Evolutionary conservation across 495 filamentous ascomycete genomes (phyloP).

Genomic region (Evansstolkia leycettana): DNA sequence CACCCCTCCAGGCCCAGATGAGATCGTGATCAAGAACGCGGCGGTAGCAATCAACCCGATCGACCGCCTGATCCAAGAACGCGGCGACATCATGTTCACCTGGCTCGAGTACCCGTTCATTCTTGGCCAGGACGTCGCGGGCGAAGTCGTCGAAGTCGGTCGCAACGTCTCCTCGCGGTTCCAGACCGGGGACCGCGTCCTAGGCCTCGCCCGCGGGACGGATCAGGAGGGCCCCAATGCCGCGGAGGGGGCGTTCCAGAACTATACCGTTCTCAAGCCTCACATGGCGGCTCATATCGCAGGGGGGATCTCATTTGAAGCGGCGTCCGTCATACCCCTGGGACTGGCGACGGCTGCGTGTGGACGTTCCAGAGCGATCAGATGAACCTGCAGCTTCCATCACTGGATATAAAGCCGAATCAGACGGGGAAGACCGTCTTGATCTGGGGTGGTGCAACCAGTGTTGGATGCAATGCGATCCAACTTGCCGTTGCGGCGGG

Average conservation of each 20-base stretch:
- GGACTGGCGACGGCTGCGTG: conserved; percentile 36
- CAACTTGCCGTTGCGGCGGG: too few relatives aligned
- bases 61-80: conserved; percentile 34
- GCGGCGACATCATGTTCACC: conserved; percentile 7
- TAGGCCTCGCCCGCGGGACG: conserved; percentile 1
- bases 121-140: conserved; percentile 43
- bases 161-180: conserved; percentile 26
- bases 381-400: too few relatives aligned
- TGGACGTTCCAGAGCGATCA: conserved; percentile 28
- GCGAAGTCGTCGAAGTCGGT: conserved; percentile 40
- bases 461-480: too few relatives aligned
- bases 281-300: conserved; percentile 30
- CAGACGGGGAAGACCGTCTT: too few relatives aligned
- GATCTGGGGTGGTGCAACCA: too few relatives aligned
- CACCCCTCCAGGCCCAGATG: conserved; percentile 12
- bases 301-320: conserved; percentile 23
- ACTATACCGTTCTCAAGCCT: conserved; percentile 22
- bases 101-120: conserved; percentile 32
- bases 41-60: conserved; percentile 35
- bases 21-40: conserved; percentile 27
- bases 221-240: conserved; percentile 4
- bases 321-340: conserved; percentile 36
- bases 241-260: conserved; percentile 27
- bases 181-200: conserved; percentile 23
- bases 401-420: too few relatives aligned